Conservation (phyloP, 306 rosid species). For the Leucaena leucocephala region DNA sequence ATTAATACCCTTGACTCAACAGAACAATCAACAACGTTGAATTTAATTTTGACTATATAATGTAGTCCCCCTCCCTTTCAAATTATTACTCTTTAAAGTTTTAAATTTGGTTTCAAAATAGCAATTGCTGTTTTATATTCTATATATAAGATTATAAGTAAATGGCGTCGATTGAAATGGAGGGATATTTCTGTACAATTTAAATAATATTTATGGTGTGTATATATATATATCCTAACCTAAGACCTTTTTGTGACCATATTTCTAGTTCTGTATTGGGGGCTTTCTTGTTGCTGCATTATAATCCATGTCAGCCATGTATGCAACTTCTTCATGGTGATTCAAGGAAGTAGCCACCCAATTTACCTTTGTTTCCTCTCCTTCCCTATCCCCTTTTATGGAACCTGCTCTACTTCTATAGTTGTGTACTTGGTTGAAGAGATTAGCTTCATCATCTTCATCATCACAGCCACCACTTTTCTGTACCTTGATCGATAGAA, state of each 20-base stretch:
- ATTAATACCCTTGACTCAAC: constrained; percentile 6
- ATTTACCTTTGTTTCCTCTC: constrained; percentile 30
- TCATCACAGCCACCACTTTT: neutral
- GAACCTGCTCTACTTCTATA: constrained; percentile 43
- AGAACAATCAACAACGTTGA: constrained; percentile 1
- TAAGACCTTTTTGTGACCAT: neutral
- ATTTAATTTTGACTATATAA: neutral
- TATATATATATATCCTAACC: constrained; percentile 5
- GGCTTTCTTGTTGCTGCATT: constrained; percentile 60
- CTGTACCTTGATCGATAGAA: constrained; percentile 33
- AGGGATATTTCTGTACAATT: neutral
- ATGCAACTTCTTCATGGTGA: constrained; percentile 36
- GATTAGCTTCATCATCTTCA: constrained; percentile 24
- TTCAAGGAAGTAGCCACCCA: constrained; percentile 13
- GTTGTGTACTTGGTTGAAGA: constrained; percentile 40
- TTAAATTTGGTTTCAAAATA: neutral
- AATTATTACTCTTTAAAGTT: no score
- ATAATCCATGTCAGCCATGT: constrained; percentile 70
- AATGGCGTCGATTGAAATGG: neutral
- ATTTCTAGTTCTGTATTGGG: constrained; percentile 64
- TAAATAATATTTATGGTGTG: no score
- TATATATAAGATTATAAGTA: neutral
- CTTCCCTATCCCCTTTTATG: constrained; percentile 26
- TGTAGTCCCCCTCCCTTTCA: neutral
- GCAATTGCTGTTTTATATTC: no score